Evolutionary conservation across 31 red algal genomes (phyloP).

Genomic region (Porphyra umbilicalis): DNA sequence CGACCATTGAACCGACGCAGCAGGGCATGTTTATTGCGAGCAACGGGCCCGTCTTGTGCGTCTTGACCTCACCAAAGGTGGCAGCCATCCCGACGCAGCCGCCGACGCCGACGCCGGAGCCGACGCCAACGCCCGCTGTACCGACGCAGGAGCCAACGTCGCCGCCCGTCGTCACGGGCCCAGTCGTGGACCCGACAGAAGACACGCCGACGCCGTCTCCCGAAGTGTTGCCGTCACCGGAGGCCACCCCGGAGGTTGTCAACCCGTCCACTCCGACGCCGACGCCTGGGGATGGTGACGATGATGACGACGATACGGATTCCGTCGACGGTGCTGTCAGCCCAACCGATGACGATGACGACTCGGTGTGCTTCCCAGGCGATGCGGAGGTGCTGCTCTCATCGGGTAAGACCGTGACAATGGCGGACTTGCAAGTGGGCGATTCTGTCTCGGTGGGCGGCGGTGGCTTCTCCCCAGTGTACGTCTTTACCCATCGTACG

Average conservation of each 20-base stretch:
- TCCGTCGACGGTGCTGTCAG: not conserved
- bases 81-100: not conserved
- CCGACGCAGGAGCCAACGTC: not conserved
- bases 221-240: not conserved
- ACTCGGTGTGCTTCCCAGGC: constrained; percentile 44
- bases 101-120: not conserved
- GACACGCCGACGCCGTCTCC: not conserved
- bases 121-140: not conserved
- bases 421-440: constrained; percentile 32
- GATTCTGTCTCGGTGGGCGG: constrained; percentile 20
- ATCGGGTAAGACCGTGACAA: constrained; percentile 19
- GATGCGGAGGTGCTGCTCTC: constrained; percentile 26
- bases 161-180: not conserved
- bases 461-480: constrained; percentile 29
- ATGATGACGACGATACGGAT: not conserved
- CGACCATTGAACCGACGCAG: not conserved
- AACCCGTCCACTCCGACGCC: not conserved
- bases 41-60: not conserved
- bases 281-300: not conserved
- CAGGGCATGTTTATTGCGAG: not conserved
- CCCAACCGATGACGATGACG: not conserved
- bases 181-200: no score
- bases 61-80: not conserved
- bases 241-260: not conserved
- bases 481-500: constrained; percentile 51